These are phyloP conservation scores for Nicotiana tomentosiformis DNA, from an alignment of 257 asterid genomes.

Conservation along the genomic window DNA sequence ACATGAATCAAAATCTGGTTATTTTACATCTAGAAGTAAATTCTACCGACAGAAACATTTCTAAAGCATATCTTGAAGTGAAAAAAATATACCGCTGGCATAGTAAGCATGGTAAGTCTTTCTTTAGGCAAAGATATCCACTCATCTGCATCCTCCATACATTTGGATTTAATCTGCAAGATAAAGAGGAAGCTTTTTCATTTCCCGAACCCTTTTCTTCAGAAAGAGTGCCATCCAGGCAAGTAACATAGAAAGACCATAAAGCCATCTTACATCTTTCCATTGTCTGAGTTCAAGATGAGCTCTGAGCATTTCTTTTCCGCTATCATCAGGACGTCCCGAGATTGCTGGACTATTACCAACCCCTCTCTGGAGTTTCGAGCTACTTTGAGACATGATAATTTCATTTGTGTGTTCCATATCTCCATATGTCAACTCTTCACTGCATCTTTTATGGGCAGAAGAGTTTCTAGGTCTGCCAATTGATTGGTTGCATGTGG, in stretches of 20 bases:
- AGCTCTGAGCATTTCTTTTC: conserved; percentile 19
- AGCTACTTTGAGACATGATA: conserved; percentile 39
- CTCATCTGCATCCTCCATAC: conserved; percentile 44
- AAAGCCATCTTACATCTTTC: conserved; percentile 54
- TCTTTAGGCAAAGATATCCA: conserved; percentile 35
- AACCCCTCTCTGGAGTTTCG: conserved; percentile 52
- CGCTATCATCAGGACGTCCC: conserved; percentile 26
- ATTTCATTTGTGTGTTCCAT: conserved; percentile 30
- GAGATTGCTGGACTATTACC: conserved; percentile 20
- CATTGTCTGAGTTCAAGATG: conserved; percentile 42
- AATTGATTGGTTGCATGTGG: conserved; percentile 29
- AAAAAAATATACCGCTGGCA: conserved; percentile 34
- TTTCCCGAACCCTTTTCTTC: neutral
- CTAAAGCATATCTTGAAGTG: conserved; percentile 6
- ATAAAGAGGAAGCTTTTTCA: conserved; percentile 21
- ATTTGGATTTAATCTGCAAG: conserved; percentile 61
- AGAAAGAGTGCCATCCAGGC: neutral
- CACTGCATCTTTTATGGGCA: conserved; percentile 48
- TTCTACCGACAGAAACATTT: neutral
- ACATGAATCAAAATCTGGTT: neutral
- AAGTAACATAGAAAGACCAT: neutral
- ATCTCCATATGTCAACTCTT: conserved; percentile 32
- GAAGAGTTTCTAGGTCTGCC: conserved; percentile 26
- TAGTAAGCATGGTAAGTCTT: conserved; percentile 30
- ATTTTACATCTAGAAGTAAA: conserved; percentile 8